These are phyloP conservation scores for Bremia lactucae DNA, from an alignment of 352 stramenopile species.

Conservation along the genomic window DNA sequence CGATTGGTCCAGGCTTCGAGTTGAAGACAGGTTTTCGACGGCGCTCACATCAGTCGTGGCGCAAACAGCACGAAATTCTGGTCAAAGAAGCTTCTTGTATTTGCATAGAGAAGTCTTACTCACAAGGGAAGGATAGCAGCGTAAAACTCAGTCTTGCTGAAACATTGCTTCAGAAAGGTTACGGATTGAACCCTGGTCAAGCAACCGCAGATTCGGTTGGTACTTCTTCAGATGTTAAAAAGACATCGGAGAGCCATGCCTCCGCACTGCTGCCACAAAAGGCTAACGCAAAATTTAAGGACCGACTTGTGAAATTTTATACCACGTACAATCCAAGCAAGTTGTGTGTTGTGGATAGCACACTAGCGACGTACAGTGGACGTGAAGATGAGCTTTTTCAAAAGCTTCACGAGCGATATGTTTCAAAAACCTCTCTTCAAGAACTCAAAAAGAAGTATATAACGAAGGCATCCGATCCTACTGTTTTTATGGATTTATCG, in stretches of 20 bases:
- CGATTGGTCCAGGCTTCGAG: slow-evolving; percentile 1
- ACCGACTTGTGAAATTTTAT: slow-evolving; percentile 53
- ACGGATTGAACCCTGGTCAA: slow-evolving; percentile 26
- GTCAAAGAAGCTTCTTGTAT: slow-evolving; percentile 21
- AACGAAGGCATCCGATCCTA: slow-evolving; percentile 56
- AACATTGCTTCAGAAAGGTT: slow-evolving; percentile 42
- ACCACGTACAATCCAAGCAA: slow-evolving; percentile 54
- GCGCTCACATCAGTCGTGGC: slow-evolving; percentile 56
- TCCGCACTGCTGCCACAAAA: not conserved
- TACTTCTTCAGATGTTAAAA: not conserved
- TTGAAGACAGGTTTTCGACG: slow-evolving; percentile 29
- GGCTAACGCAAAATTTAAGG: slow-evolving; percentile 11
- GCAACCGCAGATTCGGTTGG: not conserved
- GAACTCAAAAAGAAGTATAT: slow-evolving; percentile 38
- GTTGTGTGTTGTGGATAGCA: slow-evolving; percentile 39
- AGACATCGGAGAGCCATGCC: not conserved
- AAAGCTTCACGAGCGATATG: slow-evolving; percentile 59
- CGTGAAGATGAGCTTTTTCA: slow-evolving; percentile 59
- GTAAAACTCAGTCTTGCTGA: slow-evolving; percentile 23
- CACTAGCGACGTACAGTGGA: slow-evolving; percentile 40
- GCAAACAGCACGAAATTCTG: slow-evolving; percentile 37
- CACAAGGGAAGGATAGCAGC: not conserved
- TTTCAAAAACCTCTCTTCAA: slow-evolving; percentile 21
- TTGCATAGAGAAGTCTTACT: slow-evolving; percentile 1
- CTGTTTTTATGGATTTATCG: slow-evolving; percentile 93